Evolutionary conservation across 495 filamentous ascomycete genomes (phyloP).

Genomic region (Penicillium flavigenum): DNA sequence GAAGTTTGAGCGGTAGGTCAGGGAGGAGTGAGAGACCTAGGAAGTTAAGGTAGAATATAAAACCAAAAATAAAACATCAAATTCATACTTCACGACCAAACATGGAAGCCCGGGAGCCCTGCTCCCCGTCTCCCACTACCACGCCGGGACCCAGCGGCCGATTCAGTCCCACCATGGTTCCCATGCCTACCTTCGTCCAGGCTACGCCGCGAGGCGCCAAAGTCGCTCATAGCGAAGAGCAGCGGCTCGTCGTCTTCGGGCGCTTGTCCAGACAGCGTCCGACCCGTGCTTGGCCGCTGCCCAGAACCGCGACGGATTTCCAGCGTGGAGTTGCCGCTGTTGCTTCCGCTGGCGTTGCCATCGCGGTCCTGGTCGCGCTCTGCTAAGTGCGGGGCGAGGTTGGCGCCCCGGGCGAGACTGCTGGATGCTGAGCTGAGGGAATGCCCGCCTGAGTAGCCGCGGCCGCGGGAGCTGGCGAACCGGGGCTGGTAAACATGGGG

Average conservation of each 20-base stretch:
- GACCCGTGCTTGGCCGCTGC: slow-evolving; percentile 37
- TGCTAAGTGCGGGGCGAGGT: slow-evolving; percentile 33
- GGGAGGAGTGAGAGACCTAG: slow-evolving; percentile 1
- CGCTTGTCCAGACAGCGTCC: slow-evolving; percentile 35
- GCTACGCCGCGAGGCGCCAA: slow-evolving; percentile 67
- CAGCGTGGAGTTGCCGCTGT: slow-evolving; percentile 43
- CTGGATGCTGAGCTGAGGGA: slow-evolving; percentile 47
- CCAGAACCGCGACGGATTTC: slow-evolving; percentile 39
- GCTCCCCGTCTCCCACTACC: slow-evolving; percentile 42
- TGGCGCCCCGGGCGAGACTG: slow-evolving; percentile 42
- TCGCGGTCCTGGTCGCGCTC: slow-evolving; percentile 48
- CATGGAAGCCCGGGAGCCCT: slow-evolving; percentile 34
- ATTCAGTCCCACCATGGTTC: slow-evolving; percentile 38
- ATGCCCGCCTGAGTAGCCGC: slow-evolving; percentile 44
- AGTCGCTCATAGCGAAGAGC: slow-evolving; percentile 85
- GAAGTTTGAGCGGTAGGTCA: slow-evolving; percentile 5
- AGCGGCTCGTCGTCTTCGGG: slow-evolving; percentile 75
- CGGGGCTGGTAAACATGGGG: slow-evolving; percentile 43
- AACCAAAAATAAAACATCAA: background rate
- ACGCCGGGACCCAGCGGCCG: slow-evolving; percentile 37
- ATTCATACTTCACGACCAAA: slow-evolving; percentile 28
- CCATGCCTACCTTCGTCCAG: slow-evolving; percentile 65
- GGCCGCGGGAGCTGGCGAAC: slow-evolving; percentile 42
- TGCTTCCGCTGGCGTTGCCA: slow-evolving; percentile 53
- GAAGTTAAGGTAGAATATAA: slow-evolving; percentile 7